phyloP scores from a whole-genome alignment of 345 rosid species.

The Linum usitatissimum region DNA sequence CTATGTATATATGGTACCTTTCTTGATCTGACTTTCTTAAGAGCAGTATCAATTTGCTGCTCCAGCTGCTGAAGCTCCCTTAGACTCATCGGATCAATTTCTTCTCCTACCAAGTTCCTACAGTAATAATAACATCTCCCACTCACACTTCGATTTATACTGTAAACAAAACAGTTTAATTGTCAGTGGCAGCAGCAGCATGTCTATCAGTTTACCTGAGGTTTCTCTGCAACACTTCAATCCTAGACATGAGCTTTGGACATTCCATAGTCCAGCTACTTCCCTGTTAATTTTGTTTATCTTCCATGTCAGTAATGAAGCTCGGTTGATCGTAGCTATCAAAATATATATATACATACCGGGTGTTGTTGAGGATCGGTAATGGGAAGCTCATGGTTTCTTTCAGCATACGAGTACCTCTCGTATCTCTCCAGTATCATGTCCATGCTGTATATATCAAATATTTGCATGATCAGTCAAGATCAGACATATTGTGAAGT shows the following conservation, averaged over 20 bases:
- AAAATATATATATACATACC: slow-evolving; percentile 20
- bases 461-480: not conserved
- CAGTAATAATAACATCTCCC: not conserved
- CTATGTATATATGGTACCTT: slow-evolving; percentile 28
- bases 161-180: too few relatives aligned
- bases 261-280: slow-evolving; percentile 13
- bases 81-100: slow-evolving; percentile 43
- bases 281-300: slow-evolving; percentile 21
- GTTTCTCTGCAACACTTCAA: slow-evolving; percentile 14
- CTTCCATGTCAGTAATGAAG: slow-evolving; percentile 24
- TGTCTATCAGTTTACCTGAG: slow-evolving; percentile 32
- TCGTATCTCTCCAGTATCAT: slow-evolving; percentile 62
- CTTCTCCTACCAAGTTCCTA: slow-evolving; percentile 62
- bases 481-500: not conserved
- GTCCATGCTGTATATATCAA: slow-evolving; percentile 47
- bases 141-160: not conserved
- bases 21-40: slow-evolving; percentile 61
- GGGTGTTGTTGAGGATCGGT: slow-evolving; percentile 14
- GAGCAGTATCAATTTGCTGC: slow-evolving; percentile 68
- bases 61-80: slow-evolving; percentile 72
- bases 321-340: not conserved
- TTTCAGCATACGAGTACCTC: slow-evolving; percentile 31
- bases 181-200: too few relatives aligned
- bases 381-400: slow-evolving; percentile 21
- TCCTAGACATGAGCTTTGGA: slow-evolving; percentile 8